A percentile compares a stretch with the other conserved stretches of the same genome.
Evolutionary conservation across 108 stramenopile genomes (phyloP).

Genomic region (Epipyxis sp.): DNA sequence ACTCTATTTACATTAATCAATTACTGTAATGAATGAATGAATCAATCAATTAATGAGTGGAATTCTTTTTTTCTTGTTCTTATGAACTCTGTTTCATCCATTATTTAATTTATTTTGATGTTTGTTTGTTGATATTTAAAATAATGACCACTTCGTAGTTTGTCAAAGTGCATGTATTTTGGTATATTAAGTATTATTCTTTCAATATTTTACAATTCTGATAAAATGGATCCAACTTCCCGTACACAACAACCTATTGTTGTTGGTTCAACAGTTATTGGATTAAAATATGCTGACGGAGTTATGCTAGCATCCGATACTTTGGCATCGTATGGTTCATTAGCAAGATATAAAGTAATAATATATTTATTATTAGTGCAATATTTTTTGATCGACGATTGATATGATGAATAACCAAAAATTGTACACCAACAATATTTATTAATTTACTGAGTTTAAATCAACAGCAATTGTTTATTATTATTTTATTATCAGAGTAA

Average conservation of each 20-base stretch:
- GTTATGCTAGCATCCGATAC: conserved; percentile 98
- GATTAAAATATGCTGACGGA: conserved; percentile 75
- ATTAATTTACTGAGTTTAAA: not conserved
- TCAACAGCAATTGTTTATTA: not conserved
- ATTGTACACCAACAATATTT: conserved; percentile 66
- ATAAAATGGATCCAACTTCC: not conserved
- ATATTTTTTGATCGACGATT: conserved; percentile 62
- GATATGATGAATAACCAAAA: conserved; percentile 90
- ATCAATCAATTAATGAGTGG: no score
- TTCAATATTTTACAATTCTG: no score
- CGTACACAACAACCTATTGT: conserved; percentile 87
- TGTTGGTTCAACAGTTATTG: conserved; percentile 94
- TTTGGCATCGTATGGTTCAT: conserved; percentile 53
- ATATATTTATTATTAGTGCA: not conserved
- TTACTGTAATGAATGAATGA: no score
- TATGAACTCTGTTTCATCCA: no score
- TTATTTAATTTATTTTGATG: no score
- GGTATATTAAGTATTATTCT: no score
- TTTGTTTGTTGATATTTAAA: no score
- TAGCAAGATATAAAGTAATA: conserved; percentile 20
- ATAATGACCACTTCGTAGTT: no score
- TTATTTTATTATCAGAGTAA: not conserved
- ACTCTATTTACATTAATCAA: no score
- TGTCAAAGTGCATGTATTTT: no score
- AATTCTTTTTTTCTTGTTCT: no score